A percentile compares a stretch with the other conserved stretches of the same genome.
Conservation (phyloP, 2,329 filamentous ascomycete species). For the Fusarium newnesense region DNA sequence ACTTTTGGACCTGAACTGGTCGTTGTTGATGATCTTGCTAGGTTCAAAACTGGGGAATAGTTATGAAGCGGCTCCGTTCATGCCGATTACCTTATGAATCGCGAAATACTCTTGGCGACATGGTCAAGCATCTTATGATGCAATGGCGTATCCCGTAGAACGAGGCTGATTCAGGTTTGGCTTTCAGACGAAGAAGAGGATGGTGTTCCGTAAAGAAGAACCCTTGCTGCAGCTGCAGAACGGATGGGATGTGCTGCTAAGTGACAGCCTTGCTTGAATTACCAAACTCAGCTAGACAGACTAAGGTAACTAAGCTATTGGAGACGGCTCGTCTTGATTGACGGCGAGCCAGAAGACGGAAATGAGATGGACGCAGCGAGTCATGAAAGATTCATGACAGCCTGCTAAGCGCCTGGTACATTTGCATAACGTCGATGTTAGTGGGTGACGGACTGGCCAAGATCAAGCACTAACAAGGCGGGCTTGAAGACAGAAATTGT, state of each 20-base stretch:
- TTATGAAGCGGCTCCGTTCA: constrained; percentile 11
- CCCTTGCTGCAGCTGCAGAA: background rate
- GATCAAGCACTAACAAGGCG: constrained; percentile 26
- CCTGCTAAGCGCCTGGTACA: constrained; percentile 24
- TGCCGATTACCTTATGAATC: background rate
- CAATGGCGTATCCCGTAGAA: background rate
- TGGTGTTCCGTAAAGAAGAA: background rate
- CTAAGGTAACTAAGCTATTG: constrained; percentile 28
- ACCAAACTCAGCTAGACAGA: constrained; percentile 8
- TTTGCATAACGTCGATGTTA: constrained; percentile 29
- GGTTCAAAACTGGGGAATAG: background rate
- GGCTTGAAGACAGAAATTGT: constrained; percentile 2
- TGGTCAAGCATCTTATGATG: background rate
- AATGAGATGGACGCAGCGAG: constrained; percentile 36
- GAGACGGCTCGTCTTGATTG: constrained; percentile 16
- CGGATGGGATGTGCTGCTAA: background rate
- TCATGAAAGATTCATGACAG: constrained; percentile 35
- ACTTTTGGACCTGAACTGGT: background rate
- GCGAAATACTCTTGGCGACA: background rate
- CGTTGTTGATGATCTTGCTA: background rate
- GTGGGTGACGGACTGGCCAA: constrained; percentile 31
- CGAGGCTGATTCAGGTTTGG: background rate
- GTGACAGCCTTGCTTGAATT: constrained; percentile 24
- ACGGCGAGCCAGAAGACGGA: constrained; percentile 28
- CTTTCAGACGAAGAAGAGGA: background rate